Evolutionary conservation across 768 basidiomycete genomes (phyloP), one percentile per base, ranked within the genome.

Genomic region (Boletus rufocinnamomeus): DNA sequence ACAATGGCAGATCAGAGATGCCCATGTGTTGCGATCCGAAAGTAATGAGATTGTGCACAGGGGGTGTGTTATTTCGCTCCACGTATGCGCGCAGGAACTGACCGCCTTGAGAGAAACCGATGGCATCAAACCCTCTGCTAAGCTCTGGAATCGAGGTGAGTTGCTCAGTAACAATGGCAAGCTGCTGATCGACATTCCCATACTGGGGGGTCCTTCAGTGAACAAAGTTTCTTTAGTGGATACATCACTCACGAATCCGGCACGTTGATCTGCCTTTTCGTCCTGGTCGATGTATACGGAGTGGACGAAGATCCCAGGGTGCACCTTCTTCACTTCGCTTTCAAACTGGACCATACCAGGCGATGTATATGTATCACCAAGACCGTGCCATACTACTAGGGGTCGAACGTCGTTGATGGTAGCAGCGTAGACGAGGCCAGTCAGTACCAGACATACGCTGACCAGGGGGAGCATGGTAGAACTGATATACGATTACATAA

Each of bases 21-120:
- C 92, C 92, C 87, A 92, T 91, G 66, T 93, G 91, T 59, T 91
- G 91, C 21, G 89, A 86, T 46, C 92, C 93, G 68, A 95, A 93
- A 0, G 91, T 93, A 48, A 95, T 83, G 61, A 95, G 82, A 70
- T 93, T 95, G 70, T 86, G 77, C 4, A 93, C 76, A 0, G 86
- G 86, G 1, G 91, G 93, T 3, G 72, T 67, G 68, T 93, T 93
- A 70, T 86, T 86, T 25, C 83, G 77, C 64, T 94, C 88, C 21
- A 89, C 82, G 63, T 91, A 94, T 32, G 87, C 91, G n/a, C 93
- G 83, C 38, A 93, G 80, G 71, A 95, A 94, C 67, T 93, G 93
- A 6, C 92, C 92, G 21, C 87, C 92, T 81, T 95, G 93, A 1
- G 92, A 94, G 72, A 95, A 87, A 1, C 93, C 93, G 52, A 95